Percentiles rank a stretch among this genome's conserved stretches.
Conservation (phyloP, 83 land plant species). For the Picea mariana region DNA sequence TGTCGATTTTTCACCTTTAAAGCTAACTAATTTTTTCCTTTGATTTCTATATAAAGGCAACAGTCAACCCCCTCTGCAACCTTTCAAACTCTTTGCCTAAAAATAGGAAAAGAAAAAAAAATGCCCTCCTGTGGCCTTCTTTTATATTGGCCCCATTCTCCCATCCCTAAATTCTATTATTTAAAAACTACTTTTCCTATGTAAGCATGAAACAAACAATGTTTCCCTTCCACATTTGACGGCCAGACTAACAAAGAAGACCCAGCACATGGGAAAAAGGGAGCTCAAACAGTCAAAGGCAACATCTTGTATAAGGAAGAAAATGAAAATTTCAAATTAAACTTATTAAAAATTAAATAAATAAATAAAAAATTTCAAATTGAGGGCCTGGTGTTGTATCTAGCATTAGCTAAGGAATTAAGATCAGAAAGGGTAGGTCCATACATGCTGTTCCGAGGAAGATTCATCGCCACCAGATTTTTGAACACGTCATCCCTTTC, state of each 20-base stretch:
- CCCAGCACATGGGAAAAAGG: background rate
- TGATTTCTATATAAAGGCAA: too few species aligned
- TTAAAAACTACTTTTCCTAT: background rate
- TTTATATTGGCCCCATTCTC: background rate
- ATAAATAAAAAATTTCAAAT: background rate
- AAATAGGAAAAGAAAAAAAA: background rate
- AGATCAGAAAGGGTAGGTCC: conserved; percentile 12
- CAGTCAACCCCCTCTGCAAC: background rate
- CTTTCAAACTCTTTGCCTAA: background rate
- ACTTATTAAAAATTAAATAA: conserved; percentile 10
- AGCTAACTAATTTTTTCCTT: too few species aligned
- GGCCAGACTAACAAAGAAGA: background rate
- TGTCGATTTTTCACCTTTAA: too few species aligned
- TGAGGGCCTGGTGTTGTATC: too few species aligned
- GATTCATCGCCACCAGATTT: conserved; percentile 92
- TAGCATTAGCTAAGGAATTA: background rate
- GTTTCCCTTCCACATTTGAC: background rate
- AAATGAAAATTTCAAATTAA: background rate
- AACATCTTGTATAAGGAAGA: conserved; percentile 3
- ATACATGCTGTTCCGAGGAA: conserved; percentile 98
- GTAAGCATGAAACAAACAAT: background rate
- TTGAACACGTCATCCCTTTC: conserved; percentile 99
- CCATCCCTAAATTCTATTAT: background rate
- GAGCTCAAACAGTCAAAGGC: background rate
- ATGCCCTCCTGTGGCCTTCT: background rate